Base-by-base conservation (phyloP, 495 filamentous ascomycete species). In the Xylaria acuta region DNA sequence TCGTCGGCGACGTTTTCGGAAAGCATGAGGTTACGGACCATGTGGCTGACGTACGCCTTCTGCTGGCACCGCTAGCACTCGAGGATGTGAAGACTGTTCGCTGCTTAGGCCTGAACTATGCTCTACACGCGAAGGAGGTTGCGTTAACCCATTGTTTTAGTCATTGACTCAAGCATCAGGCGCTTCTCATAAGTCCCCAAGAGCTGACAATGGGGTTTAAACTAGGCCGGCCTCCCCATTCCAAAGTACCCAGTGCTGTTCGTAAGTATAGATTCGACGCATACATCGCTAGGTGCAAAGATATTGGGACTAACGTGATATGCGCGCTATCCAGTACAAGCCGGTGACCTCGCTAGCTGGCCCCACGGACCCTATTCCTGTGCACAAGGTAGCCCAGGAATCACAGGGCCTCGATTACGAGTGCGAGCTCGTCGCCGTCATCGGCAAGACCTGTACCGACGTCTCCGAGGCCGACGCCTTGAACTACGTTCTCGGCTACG, bases 31-130 rank as follows among this genome's bases (percentile, higher is more conserved):
- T 97, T 25, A 95, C 92, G 32, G 90, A 94, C 63, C 83, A 90
- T 60, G 76, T 92, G 12, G 80, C 84, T 77, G 90, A 93, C 69
- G 88, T 95, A 73, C 86, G 87, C 47, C 78, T 88, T 49, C 84
- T 96, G 5, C 86, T 95, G 20, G 81, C 92, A 2, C 93, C 93
- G 4, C 78, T 97, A 38, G 88, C 91, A 2, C 82, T 85, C 18
- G 84, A 89, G 59, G 90, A 94, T 71, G 88, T 93, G 69, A 87
- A 85, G 74, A 93, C 92, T 5, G 91, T 96, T 38, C 88, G 94
- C 69, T 95, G 92, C 73, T 77, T 97, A 38, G 93, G 94, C 20
- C 83, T 96, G 27, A 96, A 97, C 81, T 97, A 97, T 77, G 90
- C 89, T 58, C 83, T 91, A 66, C 94, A 96, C 75, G 94, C 94